Percentiles rank a stretch among this genome's conserved stretches.
Evolutionary conservation across 257 asterid species (phyloP).

Genomic region (Forsythia viridissima): DNA sequence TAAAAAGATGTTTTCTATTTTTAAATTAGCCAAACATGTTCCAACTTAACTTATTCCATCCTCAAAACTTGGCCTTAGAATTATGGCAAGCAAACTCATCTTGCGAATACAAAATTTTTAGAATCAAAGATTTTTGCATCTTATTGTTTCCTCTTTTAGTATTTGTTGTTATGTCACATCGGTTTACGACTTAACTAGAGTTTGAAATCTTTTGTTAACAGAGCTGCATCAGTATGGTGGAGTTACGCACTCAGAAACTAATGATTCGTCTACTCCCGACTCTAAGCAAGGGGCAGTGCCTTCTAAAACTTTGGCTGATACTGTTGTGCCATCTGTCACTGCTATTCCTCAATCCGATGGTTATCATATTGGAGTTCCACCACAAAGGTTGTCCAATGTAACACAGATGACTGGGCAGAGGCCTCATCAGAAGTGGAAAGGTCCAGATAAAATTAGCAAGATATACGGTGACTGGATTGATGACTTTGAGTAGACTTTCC

Average conservation of each 20-base stretch:
- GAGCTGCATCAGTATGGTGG: slow-evolving; percentile 47
- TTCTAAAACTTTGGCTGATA: slow-evolving; percentile 32
- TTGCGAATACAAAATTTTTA: not conserved
- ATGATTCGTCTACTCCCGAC: slow-evolving; percentile 48
- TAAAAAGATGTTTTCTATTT: not conserved
- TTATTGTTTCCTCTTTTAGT: not conserved
- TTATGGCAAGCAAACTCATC: not conserved
- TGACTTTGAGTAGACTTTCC: slow-evolving; percentile 43
- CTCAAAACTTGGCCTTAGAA: not conserved
- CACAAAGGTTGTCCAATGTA: slow-evolving; percentile 54
- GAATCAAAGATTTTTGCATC: not conserved
- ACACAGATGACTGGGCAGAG: slow-evolving; percentile 37
- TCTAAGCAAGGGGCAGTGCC: slow-evolving; percentile 40
- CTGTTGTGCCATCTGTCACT: slow-evolving; percentile 23
- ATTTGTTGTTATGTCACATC: not conserved
- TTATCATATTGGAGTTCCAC: slow-evolving; percentile 41
- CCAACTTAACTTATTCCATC: not conserved
- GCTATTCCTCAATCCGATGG: slow-evolving; percentile 36
- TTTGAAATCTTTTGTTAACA: slow-evolving; percentile 14
- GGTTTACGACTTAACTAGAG: not conserved
- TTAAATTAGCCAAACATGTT: not conserved
- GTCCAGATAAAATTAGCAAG: slow-evolving; percentile 76
- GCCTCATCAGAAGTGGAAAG: slow-evolving; percentile 49
- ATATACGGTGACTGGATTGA: slow-evolving; percentile 76
- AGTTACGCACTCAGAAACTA: slow-evolving; percentile 47